Percentiles rank a stretch among this genome's conserved stretches.
Conservation (phyloP, 768 basidiomycete species). For the Tylopilus felleus region DNA sequence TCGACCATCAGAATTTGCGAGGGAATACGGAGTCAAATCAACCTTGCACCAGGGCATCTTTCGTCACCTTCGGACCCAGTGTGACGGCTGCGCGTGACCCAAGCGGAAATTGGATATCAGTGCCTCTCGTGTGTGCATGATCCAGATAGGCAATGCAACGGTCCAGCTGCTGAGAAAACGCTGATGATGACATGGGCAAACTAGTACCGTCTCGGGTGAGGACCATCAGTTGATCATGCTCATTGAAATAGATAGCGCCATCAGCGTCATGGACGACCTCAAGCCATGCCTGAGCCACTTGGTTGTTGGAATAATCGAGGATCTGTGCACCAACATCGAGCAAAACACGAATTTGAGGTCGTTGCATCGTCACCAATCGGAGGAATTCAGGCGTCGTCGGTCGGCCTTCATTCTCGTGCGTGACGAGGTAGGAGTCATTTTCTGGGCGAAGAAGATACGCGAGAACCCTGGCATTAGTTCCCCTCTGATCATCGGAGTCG, state of each 20-base stretch:
- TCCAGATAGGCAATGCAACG: too few relatives aligned
- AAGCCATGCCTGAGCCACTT: conserved; percentile 5
- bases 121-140: too few relatives aligned
- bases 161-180: too few relatives aligned
- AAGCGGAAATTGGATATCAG: too few relatives aligned
- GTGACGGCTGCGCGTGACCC: conserved; percentile 38
- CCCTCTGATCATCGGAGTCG: conserved; percentile 22
- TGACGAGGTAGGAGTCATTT: conserved; percentile 9
- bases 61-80: conserved; percentile 32
- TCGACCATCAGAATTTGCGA: too few relatives aligned
- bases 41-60: conserved; percentile 34
- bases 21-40: too few relatives aligned
- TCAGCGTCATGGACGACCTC: too few relatives aligned
- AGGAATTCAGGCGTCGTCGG: conserved; percentile 15
- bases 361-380: conserved; percentile 27
- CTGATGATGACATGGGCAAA: too few relatives aligned
- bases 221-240: too few relatives aligned
- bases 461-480: conserved; percentile 42
- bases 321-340: conserved; percentile 57
- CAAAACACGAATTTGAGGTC: conserved; percentile 40
- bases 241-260: too few relatives aligned
- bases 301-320: conserved; percentile 42
- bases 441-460: conserved; percentile 23
- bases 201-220: too few relatives aligned
- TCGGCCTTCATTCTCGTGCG: background rate